phyloP scores from a whole-genome alignment of 108 stramenopile genomes.

The Fistulifera pelliculosa region DNA sequence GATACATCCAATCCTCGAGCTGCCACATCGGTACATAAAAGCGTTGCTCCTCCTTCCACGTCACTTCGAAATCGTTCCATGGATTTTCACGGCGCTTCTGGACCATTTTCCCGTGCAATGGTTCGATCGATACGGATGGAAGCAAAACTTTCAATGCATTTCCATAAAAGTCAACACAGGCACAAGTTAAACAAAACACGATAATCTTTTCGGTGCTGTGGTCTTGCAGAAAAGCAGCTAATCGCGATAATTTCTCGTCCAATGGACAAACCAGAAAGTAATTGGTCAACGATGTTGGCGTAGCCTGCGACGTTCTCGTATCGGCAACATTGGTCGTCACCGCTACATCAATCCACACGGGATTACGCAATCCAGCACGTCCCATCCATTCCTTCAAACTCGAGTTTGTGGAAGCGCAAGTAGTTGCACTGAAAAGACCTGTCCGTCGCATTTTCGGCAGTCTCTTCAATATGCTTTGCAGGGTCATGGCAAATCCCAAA shows the following conservation, averaged over 20 bases:
- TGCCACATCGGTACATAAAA: constrained; percentile 96
- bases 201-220: constrained; percentile 83
- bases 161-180: constrained; percentile 92
- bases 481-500: constrained; percentile 86
- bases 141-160: constrained; percentile 42
- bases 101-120: constrained; percentile 91
- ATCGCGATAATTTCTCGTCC: constrained; percentile 77
- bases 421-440: constrained; percentile 94
- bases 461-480: constrained; percentile 68
- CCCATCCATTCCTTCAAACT: constrained; percentile 71
- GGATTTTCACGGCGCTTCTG: constrained; percentile 89
- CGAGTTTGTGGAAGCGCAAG: constrained; percentile 55
- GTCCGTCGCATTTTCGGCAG: constrained; percentile 95
- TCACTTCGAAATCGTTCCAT: constrained; percentile 70
- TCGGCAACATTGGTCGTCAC: constrained; percentile 24
- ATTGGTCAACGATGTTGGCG: constrained; percentile 86
- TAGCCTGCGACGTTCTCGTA: constrained; percentile 12
- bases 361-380: constrained; percentile 94
- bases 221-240: constrained; percentile 68
- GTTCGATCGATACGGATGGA: constrained; percentile 47
- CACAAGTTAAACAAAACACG: constrained; percentile 95
- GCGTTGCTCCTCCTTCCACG: constrained; percentile 43
- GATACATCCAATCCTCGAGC: constrained; percentile 96
- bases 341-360: constrained; percentile 87
- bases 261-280: constrained; percentile 74